These are phyloP conservation scores for Teratosphaeria nubilosa DNA, from an alignment of 2,329 filamentous ascomycete genomes.

Conservation along the genomic window DNA sequence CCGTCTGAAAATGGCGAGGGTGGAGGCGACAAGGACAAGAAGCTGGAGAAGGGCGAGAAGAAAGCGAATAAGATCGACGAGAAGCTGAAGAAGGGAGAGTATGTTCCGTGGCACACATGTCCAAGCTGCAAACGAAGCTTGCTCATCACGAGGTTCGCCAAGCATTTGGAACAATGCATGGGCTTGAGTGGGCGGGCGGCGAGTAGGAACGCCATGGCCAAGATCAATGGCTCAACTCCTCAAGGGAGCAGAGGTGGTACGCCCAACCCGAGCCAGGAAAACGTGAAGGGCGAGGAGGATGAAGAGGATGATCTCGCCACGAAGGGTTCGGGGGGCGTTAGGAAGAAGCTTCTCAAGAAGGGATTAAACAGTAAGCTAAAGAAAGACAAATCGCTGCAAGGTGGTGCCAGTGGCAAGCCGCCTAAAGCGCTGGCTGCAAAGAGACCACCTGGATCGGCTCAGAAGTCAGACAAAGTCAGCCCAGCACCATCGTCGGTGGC, in stretches of 20 bases:
- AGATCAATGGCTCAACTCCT: conserved; percentile 26
- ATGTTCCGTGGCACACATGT: conserved; percentile 47
- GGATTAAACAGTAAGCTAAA: conserved; percentile 35
- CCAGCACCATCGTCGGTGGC: conserved; percentile 9
- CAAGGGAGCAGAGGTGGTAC: conserved; percentile 24
- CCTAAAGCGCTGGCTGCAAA: conserved; percentile 17
- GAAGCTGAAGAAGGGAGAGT: conserved; percentile 41
- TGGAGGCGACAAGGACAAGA: conserved; percentile 13
- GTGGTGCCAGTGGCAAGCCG: conserved; percentile 21
- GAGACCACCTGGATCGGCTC: conserved; percentile 9
- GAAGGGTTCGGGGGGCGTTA: conserved; percentile 18
- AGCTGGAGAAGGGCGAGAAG: conserved; percentile 38
- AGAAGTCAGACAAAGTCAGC: conserved; percentile 7
- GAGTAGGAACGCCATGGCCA: conserved; percentile 40
- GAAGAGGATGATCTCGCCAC: conserved; percentile 18
- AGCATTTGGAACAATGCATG: conserved; percentile 52
- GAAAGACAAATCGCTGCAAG: conserved; percentile 28
- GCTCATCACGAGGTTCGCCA: conserved; percentile 50
- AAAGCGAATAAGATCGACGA: conserved; percentile 30
- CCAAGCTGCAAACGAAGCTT: conserved; percentile 52
- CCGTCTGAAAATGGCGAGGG: conserved; percentile 19
- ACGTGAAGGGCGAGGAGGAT: conserved; percentile 16
- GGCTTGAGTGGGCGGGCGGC: conserved; percentile 46
- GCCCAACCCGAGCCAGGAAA: conserved; percentile 19
- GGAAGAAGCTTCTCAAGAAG: conserved; percentile 29